Conservation (phyloP, 257 asterid genomes). For the Salvia hispanica region DNA sequence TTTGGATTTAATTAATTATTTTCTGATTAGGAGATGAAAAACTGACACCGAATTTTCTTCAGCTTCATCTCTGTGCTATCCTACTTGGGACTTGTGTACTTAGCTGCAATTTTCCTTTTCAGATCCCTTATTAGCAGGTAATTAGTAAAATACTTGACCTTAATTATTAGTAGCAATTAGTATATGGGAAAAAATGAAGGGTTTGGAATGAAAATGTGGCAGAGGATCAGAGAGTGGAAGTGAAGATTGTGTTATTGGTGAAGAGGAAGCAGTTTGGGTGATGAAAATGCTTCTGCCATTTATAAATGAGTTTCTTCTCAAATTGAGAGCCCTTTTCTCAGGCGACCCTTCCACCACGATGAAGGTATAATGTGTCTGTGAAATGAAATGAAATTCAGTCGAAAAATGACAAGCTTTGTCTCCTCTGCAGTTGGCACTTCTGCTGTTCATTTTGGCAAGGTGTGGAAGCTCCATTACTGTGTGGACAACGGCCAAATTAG, state of each 20-base stretch:
- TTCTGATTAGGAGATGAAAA: neutral
- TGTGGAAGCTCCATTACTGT: conserved; percentile 87
- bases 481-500: conserved; percentile 86
- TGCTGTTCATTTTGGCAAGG: conserved; percentile 81
- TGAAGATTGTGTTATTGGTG: conserved; percentile 64
- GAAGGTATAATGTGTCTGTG: conserved; percentile 48
- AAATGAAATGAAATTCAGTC: neutral
- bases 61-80: conserved; percentile 85
- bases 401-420: conserved; percentile 36
- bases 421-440: conserved; percentile 70
- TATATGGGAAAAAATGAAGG: too few relatives aligned
- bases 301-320: conserved; percentile 69
- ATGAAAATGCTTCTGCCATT: conserved; percentile 66
- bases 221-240: conserved; percentile 49
- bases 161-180: too few relatives aligned
- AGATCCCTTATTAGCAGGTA: conserved; percentile 78
- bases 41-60: conserved; percentile 19
- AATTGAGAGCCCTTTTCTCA: conserved; percentile 83
- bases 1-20: neutral
- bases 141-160: neutral
- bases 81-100: conserved; percentile 74
- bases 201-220: conserved; percentile 15
- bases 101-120: conserved; percentile 81
- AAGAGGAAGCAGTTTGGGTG: conserved; percentile 80
- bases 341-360: conserved; percentile 96